These are phyloP conservation scores for Fraxinus greggii DNA, from an alignment of 305 asterid species.

Conservation along the genomic window DNA sequence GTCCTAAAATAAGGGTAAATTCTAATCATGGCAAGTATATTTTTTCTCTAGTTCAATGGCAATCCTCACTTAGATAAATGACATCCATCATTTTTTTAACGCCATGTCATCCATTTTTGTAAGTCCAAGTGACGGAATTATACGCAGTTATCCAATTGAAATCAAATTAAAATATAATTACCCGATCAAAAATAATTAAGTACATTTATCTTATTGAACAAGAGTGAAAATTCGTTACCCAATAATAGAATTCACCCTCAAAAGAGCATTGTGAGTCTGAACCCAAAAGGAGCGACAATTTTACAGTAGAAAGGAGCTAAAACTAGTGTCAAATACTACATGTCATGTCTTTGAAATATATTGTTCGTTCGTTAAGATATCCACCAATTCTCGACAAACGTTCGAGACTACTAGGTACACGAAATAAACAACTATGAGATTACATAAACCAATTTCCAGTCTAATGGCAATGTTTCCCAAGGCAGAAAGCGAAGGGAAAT, in stretches of 20 bases:
- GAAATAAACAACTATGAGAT: not conserved
- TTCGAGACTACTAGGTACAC: not conserved
- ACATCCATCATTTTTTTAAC: not conserved
- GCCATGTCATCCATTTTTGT: not conserved
- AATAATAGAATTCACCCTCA: not conserved
- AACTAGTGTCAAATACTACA: not conserved
- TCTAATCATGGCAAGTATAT: not conserved
- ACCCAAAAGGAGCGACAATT: not conserved
- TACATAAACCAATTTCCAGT: not conserved
- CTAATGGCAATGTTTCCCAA: not conserved
- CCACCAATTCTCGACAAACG: not conserved
- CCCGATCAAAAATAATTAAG: not conserved
- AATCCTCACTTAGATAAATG: not conserved
- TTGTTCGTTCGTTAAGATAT: not conserved
- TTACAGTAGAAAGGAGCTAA: not conserved
- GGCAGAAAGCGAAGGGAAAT: not conserved
- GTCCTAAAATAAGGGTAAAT: not conserved
- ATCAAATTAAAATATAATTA: not conserved
- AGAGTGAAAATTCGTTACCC: not conserved
- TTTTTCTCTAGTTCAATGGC: not conserved
- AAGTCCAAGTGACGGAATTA: not conserved
- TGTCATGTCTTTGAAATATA: not conserved
- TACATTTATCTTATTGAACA: not conserved
- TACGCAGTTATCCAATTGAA: not conserved
- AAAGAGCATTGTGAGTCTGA: not conserved